These are phyloP conservation scores for Corynespora cassiicola DNA, from an alignment of 2,329 filamentous ascomycete genomes.

Conservation along the genomic window DNA sequence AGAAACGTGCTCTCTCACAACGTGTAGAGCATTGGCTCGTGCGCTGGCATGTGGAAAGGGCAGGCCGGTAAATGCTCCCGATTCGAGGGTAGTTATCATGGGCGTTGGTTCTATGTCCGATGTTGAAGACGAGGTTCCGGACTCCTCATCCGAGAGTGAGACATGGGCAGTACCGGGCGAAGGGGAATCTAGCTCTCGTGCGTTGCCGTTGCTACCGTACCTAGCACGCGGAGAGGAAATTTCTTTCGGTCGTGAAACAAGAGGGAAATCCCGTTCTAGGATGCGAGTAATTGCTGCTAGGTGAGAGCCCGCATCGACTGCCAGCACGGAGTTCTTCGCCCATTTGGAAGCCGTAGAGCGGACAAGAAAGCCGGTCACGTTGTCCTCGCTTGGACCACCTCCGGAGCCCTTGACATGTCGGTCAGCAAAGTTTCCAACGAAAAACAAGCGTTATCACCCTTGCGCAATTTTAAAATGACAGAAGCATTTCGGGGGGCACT, in stretches of 20 bases:
- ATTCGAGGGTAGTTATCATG: slow-evolving; percentile 62
- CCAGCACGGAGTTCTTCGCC: slow-evolving; percentile 81
- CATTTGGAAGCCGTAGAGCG: slow-evolving; percentile 80
- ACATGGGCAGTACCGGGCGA: slow-evolving; percentile 32
- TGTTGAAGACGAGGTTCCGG: slow-evolving; percentile 28
- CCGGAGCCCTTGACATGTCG: slow-evolving; percentile 77
- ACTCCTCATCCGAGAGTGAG: slow-evolving; percentile 35
- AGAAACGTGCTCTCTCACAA: slow-evolving; percentile 81
- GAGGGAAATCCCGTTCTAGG: slow-evolving; percentile 65
- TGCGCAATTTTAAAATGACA: too few species aligned
- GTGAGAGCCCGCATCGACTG: slow-evolving; percentile 93
- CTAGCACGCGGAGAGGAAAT: slow-evolving; percentile 15
- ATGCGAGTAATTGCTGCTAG: slow-evolving; percentile 84
- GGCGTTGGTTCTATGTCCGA: slow-evolving; percentile 31
- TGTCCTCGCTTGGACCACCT: slow-evolving; percentile 88
- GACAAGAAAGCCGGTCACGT: slow-evolving; percentile 87
- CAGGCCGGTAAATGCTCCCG: slow-evolving; percentile 81
- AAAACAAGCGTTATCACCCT: too few species aligned
- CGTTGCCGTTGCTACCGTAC: slow-evolving; percentile 22
- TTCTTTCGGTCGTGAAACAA: slow-evolving; percentile 36
- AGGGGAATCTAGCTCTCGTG: slow-evolving; percentile 22
- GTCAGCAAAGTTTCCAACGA: slow-evolving; percentile 13
- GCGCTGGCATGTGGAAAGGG: slow-evolving; percentile 71
- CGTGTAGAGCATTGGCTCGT: slow-evolving; percentile 78
- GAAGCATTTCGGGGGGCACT: too few species aligned